Conservation (phyloP, 208 protist genomes). For the Pavlovales sp. region DNA sequence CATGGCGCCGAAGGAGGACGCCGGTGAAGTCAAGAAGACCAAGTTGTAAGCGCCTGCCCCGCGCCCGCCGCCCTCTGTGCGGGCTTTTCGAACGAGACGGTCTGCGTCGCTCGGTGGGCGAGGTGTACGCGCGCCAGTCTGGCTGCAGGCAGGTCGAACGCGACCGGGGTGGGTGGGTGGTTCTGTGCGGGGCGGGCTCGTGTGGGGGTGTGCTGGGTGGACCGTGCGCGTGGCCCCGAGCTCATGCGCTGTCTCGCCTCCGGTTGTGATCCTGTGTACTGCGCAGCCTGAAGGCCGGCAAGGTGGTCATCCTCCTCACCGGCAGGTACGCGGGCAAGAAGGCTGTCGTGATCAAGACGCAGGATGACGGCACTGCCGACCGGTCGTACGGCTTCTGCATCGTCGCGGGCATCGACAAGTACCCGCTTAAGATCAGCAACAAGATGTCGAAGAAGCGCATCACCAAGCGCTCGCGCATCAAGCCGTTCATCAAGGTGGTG, state of each 20-base stretch:
- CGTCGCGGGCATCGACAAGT: constrained; percentile 61
- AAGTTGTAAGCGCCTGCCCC: neutral
- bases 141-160: too few species aligned
- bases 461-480: constrained; percentile 47
- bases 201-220: neutral
- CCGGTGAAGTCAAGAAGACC: neutral
- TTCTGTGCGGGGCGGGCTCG: neutral
- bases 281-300: constrained; percentile 57
- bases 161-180: too few species aligned
- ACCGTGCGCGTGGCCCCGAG: too few species aligned
- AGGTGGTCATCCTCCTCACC: constrained; percentile 60
- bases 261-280: too few species aligned
- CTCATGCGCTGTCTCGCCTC: neutral
- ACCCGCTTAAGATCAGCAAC: constrained; percentile 56
- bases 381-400: constrained; percentile 52
- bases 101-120: too few species aligned
- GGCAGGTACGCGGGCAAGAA: constrained; percentile 67
- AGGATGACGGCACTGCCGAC: constrained; percentile 53
- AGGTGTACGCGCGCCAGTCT: too few species aligned
- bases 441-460: constrained; percentile 55
- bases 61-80: neutral
- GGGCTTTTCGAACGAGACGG: too few species aligned
- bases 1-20: too few species aligned
- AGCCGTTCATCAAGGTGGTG: constrained; percentile 63
- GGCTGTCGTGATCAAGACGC: constrained; percentile 61